Evolutionary conservation across 495 filamentous ascomycete species (phyloP), one percentile per base, ranked within the genome.

Genomic region (Talaromyces ruber): DNA sequence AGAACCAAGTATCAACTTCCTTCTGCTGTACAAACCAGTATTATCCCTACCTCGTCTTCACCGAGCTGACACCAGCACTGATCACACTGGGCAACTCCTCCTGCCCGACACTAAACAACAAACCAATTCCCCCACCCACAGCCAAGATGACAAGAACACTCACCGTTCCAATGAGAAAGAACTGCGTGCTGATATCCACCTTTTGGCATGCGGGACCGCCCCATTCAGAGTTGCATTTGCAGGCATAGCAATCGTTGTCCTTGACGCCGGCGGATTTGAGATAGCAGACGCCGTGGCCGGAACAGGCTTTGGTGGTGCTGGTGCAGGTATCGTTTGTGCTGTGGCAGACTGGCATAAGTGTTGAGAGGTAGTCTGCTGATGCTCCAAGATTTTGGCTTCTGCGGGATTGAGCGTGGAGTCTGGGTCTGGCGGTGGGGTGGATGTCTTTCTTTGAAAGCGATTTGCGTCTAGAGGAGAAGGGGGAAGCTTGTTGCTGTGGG

Each of bases 161-260:
- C 45, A 94, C 86, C 4, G 86, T 82, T 5, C 83, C 78, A 66
- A 98, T 78, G 43, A 98, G 73, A 82, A 92, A 96, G 72, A 98
- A 98, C 39, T 85, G 85, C 21, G 86, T 82, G 73, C 89, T 92
- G 52, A 98, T 75, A 71, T 98, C 93, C 68, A 86, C 86, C 82
- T 97, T 98, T 74, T 96, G 88, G 75, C 94, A 98, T 63, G 88
- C 88, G 32, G 84, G 74, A 12, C 94, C 94, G 56, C 86, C 93
- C 90, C 91, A 98, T 62, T 82, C 73, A 22, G 76, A 73, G 50
- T 79, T 85, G 79, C 94, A 98, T 59, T 68, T 71, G 78, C 94
- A 98, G 32, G 78, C 76, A 71, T 87, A 97, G 81, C 94, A 97
- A 47, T 78, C 73, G 9, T 74, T 68, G 58, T 71, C 68, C 59